These are phyloP conservation scores for Solanum stenotomum DNA, from an alignment of 257 asterid species.

Conservation along the genomic window DNA sequence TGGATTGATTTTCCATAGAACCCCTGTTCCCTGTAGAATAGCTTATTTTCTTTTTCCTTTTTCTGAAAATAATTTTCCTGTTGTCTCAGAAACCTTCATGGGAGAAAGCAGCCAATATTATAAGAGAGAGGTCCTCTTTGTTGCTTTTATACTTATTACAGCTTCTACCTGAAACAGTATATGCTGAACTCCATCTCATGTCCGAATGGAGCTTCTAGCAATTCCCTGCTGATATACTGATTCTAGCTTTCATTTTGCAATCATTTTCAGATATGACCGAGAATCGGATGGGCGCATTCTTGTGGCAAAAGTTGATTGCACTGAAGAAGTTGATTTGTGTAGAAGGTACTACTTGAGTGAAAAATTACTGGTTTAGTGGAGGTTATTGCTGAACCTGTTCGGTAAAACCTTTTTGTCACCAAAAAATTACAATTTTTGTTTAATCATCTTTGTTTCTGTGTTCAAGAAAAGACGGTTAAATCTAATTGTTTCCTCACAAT, in stretches of 20 bases:
- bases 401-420: background rate
- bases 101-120: conserved; percentile 90
- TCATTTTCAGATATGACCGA: conserved; percentile 56
- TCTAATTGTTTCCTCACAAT: background rate
- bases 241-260: conserved; percentile 16
- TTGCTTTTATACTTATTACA: conserved; percentile 8
- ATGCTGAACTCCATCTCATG: conserved; percentile 3
- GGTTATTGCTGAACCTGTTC: background rate
- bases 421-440: background rate
- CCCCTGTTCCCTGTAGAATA: background rate
- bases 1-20: background rate
- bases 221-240: background rate
- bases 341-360: conserved; percentile 46
- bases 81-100: conserved; percentile 86
- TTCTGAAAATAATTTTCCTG: background rate
- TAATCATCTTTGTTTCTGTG: background rate
- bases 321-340: conserved; percentile 69
- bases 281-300: conserved; percentile 83
- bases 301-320: conserved; percentile 87
- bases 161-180: conserved; percentile 1
- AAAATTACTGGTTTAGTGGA: background rate
- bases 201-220: conserved; percentile 11
- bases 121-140: conserved; percentile 60
- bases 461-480: background rate
- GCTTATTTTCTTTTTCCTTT: conserved; percentile 4